Evolutionary conservation across 306 rosid genomes (phyloP).

Genomic region (Astragalus glycyphyllos): DNA sequence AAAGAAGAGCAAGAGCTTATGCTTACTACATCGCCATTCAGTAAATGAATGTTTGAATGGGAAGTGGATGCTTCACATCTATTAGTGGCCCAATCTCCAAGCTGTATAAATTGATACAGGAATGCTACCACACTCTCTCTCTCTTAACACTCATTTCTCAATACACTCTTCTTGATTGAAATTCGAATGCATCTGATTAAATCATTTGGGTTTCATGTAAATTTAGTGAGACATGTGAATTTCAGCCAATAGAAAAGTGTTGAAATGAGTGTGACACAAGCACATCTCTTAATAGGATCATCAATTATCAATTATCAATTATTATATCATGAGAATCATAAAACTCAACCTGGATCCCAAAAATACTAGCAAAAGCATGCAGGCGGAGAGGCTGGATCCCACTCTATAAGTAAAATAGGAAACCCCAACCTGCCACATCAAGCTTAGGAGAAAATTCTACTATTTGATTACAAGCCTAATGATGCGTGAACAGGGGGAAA

Average conservation of each 20-base stretch:
- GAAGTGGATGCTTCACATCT: constrained; percentile 42
- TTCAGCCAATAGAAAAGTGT: no score
- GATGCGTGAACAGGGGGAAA: not conserved
- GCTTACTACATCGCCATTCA: constrained; percentile 35
- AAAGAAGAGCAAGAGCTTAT: not conserved
- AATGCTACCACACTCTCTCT: not conserved
- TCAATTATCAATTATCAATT: constrained; percentile 30
- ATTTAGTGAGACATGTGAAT: no score
- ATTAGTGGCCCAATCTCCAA: constrained; percentile 53
- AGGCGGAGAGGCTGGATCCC: not conserved
- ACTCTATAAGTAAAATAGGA: not conserved
- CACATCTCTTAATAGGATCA: constrained; percentile 36
- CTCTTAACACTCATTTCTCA: no score
- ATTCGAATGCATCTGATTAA: no score
- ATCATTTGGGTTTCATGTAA: no score
- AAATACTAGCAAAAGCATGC: not conserved
- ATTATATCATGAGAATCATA: constrained; percentile 20
- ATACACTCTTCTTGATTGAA: no score
- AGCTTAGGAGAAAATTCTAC: not conserved
- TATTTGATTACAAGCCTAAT: not conserved
- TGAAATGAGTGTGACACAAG: no score
- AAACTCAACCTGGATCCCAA: not conserved
- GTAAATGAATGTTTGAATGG: not conserved
- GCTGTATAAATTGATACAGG: constrained; percentile 51
- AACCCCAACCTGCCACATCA: not conserved